Base-by-base conservation (phyloP, 176 grass and related monocot genomes). In the Phyllostachys edulis region DNA sequence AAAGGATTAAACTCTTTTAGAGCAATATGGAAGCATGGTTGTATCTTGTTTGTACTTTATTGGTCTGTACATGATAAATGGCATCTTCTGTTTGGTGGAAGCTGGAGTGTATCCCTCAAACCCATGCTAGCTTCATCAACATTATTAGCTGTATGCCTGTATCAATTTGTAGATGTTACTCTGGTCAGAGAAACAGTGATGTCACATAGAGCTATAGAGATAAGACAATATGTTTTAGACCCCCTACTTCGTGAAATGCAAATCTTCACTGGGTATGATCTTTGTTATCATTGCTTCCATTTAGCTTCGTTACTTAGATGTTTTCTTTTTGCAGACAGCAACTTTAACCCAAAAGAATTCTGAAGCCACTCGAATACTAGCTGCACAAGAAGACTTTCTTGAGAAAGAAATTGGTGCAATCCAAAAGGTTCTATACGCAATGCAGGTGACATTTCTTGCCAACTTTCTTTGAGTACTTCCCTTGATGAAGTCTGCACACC, bases 291-390 rank as follows among this genome's bases (percentile, higher is more conserved):
- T 46, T 60, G 40, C 67, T 17, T 81, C 67, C 32, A 3, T 75
- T 45, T 67, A 52, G 21, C 45, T 63, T 51, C 38, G 54, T 42
- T 32, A 36, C 14, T 34, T 67, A 36, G 9, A 63, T 38, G 23
- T 85, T 55, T 49, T 75, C 36, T 57, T 49, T 67, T 42, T 75
- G 37, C 73, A 97, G 94, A 87, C 86, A 64, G 88, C 88, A 56
- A 41, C 65, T 80, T 90, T 97, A 50, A 84, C 90, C 49, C 88
- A 92, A 46, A 94, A 92, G 78, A 97, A 91, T 67, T 97, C 92
- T 10, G 86, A 97, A 77, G 94, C 86, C 56, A 92, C 90, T 32
- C 79, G 64, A 82, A 89, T 81, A 44, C 83, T 97, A 74, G 86
- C 84, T 34, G 61, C 78, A 41, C 88, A 97, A 86, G 91, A 92